Percentiles rank a stretch among this genome's conserved stretches.
phyloP scores from a whole-genome alignment of 108 stramenopile genomes.

The Cylindrotheca closterium region DNA sequence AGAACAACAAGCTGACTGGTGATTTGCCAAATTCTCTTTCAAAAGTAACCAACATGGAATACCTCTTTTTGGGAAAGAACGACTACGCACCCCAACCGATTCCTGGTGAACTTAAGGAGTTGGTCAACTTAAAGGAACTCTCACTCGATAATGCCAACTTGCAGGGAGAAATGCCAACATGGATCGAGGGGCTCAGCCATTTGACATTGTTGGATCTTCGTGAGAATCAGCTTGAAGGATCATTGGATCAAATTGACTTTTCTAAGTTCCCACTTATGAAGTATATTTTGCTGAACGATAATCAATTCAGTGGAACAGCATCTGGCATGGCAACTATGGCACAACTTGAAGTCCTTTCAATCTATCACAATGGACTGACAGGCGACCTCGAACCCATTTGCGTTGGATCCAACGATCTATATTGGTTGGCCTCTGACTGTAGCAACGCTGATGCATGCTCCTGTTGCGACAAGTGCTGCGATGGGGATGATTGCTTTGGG shows the following conservation, averaged over 20 bases:
- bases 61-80: constrained; percentile 34
- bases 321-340: constrained; percentile 8
- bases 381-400: constrained; percentile 21
- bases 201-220: constrained; percentile 27
- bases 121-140: constrained; percentile 31
- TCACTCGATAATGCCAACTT: constrained; percentile 14
- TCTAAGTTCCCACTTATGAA: constrained; percentile 9
- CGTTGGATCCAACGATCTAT: background rate
- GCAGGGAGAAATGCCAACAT: constrained; percentile 22
- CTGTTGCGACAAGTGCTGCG: constrained; percentile 42
- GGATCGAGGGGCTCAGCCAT: constrained; percentile 27
- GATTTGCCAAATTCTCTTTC: constrained; percentile 5
- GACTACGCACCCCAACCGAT: constrained; percentile 5
- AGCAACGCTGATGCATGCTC: constrained; percentile 1
- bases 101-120: constrained; percentile 17
- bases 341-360: constrained; percentile 20
- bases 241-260: constrained; percentile 16
- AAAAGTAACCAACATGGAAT: constrained; percentile 7
- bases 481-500: constrained; percentile 22
- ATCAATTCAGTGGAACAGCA: constrained; percentile 14
- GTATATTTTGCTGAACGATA: constrained; percentile 23
- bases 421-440: constrained; percentile 35
- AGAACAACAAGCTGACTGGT: constrained; percentile 21
- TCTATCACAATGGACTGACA: constrained; percentile 28
- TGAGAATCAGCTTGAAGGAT: constrained; percentile 22